Evolutionary conservation across 164 flowering plant genomes (phyloP), one percentile per base, ranked within the genome.

Genomic region (Aristolochia californica): DNA sequence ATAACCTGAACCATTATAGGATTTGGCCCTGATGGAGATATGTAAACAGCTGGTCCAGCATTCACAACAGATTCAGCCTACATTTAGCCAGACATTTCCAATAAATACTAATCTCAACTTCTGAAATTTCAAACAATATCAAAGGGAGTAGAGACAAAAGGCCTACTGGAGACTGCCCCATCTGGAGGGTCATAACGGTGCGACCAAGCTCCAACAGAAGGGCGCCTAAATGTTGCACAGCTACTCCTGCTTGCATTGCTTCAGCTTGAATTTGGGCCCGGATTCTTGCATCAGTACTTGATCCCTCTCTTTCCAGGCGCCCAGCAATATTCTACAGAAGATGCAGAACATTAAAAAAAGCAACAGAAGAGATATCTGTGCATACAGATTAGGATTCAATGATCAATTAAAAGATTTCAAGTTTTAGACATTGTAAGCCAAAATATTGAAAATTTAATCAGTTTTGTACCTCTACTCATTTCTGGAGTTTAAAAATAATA

Each of bases 1-100:
- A 43, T 48, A 64, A 74, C 99, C 96, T 94, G 99, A 62, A 87
- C 99, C 99, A 94, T 94, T 45, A 90, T 80, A 49, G 96, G 96
- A 79, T 88, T 88, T 22, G 99, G 96, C 49, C 97, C 96, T 21
- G 79, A 66, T 26, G 91, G 76, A 63, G 97, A 84, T 63, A 94
- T 81, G 68, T 88, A 94, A 53, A 90, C 85, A 28, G 99, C 91
- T 51, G 93, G 97, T 20, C 99, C 99, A 71, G 97, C 76, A 79
- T 90, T 88, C 16, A 94, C 80, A 66, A 69, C 72, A 61, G 87
- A 75, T 69, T 90, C 84, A 51, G 66, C 88, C 99, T 94, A 79
- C 74, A 75, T 27, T 58, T 59, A 14, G 17, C 17, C 45, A 50
- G 20, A 49, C 23, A 55, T 48, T 24, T 24, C n/a, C 23, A 61